Percentiles rank a stretch among this genome's conserved stretches.
These are phyloP conservation scores for Hanseniaspora meyeri DNA, from an alignment of 805 yeast genomes.

Conservation along the genomic window DNA sequence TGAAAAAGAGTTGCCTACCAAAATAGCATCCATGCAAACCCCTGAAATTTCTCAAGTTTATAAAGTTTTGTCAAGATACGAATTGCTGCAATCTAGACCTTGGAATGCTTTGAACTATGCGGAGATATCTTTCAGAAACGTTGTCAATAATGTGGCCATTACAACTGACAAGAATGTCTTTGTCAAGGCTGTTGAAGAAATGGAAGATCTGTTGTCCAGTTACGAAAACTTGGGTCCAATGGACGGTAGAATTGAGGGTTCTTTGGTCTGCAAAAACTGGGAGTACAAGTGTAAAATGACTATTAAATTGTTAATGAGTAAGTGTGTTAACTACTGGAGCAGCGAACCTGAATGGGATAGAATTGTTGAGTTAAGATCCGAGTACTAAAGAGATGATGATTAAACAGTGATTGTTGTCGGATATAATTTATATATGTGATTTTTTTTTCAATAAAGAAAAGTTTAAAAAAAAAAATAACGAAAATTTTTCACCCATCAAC, in stretches of 20 bases:
- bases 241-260: slow-evolving; percentile 57
- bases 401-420: neutral
- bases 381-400: slow-evolving; percentile 6
- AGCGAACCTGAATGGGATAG: slow-evolving; percentile 65
- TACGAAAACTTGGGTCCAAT: slow-evolving; percentile 78
- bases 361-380: slow-evolving; percentile 32
- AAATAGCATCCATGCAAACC: slow-evolving; percentile 7
- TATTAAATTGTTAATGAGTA: slow-evolving; percentile 62
- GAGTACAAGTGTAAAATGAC: slow-evolving; percentile 65
- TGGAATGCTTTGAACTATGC: slow-evolving; percentile 79
- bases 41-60: slow-evolving; percentile 8
- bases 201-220: slow-evolving; percentile 69
- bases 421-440: neutral
- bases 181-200: slow-evolving; percentile 68
- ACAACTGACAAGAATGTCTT: slow-evolving; percentile 50
- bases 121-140: slow-evolving; percentile 75
- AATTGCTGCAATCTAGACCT: slow-evolving; percentile 74
- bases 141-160: slow-evolving; percentile 51
- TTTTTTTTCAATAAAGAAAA: neutral
- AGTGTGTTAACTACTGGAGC: slow-evolving; percentile 71
- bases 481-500: neutral
- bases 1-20: slow-evolving; percentile 4
- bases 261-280: slow-evolving; percentile 87
- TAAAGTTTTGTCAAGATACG: slow-evolving; percentile 75
- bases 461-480: neutral